Base-by-base conservation (phyloP, 2,329 filamentous ascomycete species). In the Aspergillus transmontanensis region DNA sequence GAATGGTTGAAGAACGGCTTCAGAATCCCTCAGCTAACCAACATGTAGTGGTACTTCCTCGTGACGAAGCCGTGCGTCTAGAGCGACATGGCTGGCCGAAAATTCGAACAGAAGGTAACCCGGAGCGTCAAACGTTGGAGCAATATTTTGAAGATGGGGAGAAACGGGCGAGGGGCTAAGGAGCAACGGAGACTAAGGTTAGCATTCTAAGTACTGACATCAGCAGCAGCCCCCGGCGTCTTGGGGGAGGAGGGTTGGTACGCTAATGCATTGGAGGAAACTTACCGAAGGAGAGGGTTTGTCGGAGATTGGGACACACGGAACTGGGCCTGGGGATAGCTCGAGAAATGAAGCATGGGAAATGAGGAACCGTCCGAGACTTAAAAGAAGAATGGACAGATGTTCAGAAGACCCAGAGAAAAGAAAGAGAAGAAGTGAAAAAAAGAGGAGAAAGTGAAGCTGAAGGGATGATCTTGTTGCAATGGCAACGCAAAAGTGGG, bases 401-500 rank as follows among this genome's bases (percentile, higher is more conserved):
- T 32, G 46, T 51, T 30, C n/a, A 45, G 54, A 63, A 53, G 16
- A 19, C 51, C 32, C 26, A 6, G 21, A 63, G 56, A 66, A 60
- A 60, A 63, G 43, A 43, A 53, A 60, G 51, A 61, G 62, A 66
- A 62, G 64, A 70, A 65, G 59, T 66, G 59, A 72, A 68, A 69
- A 64, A 66, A 59, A 70, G 73, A 72, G 63, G 72, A 76, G 72
- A 72, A 71, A 72, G 70, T 75, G 76, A 77, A 77, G 75, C 73
- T 76, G 74, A 76, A 75, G 72, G 75, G 75, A 76, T 76, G 74
- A 68, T 68, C 72, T 76, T 77, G 75, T 77, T 78, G 75, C 76
- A 77, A 78, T 77, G 75, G 75, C 75, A 77, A 77, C 75, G 75
- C 68, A 72, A 68, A 68, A 76, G 75, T 76, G 75, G 75, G 74